phyloP scores from a whole-genome alignment of 441 rosid genomes.

The Iberis amara region DNA sequence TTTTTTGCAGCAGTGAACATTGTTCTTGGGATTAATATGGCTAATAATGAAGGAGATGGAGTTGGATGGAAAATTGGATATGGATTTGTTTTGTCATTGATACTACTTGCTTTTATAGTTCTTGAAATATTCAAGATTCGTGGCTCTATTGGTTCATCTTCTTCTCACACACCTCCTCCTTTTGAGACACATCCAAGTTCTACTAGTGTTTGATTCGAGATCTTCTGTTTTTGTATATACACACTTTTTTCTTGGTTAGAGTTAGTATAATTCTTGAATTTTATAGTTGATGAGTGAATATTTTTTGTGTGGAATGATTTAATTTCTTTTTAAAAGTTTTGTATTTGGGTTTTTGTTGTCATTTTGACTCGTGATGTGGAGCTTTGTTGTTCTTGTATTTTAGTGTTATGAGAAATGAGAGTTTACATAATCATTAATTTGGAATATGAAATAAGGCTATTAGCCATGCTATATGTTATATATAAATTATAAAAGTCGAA shows the following conservation, averaged over 20 bases:
- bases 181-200: constrained; percentile 63
- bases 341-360: too few relatives aligned
- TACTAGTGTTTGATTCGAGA: constrained; percentile 31
- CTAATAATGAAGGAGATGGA: constrained; percentile 45
- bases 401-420: too few relatives aligned
- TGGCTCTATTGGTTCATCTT: constrained; percentile 33
- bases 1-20: constrained; percentile 73
- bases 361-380: too few relatives aligned
- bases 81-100: constrained; percentile 52
- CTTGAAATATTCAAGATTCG: constrained; percentile 54
- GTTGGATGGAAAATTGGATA: constrained; percentile 79
- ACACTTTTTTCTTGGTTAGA: not conserved
- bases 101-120: constrained; percentile 44
- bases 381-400: too few relatives aligned
- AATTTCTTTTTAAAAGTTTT: too few relatives aligned
- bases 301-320: too few relatives aligned
- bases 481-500: too few relatives aligned
- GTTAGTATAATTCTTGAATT: too few relatives aligned
- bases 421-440: too few relatives aligned
- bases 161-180: constrained; percentile 31
- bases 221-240: constrained; percentile 24
- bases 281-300: too few relatives aligned
- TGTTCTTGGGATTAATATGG: constrained; percentile 57
- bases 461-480: too few relatives aligned
- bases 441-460: too few relatives aligned